Evolutionary conservation across 192 early-diverging fungal species (phyloP).

Genomic region (Coemansia erecta): DNA sequence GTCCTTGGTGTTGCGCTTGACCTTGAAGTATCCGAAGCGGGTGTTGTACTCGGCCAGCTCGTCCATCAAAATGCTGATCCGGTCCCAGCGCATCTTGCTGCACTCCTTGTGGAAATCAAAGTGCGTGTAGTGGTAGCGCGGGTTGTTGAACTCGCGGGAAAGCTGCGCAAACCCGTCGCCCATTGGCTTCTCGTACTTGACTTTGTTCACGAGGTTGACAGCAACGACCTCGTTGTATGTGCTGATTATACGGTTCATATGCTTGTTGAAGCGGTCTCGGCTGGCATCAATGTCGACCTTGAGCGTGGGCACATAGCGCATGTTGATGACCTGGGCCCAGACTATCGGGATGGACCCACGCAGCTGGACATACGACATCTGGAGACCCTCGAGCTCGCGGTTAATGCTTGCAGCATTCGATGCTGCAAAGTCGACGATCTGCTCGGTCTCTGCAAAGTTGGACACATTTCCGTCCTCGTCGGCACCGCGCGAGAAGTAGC

Average conservation of each 20-base stretch:
- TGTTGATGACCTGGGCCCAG: constrained; percentile 91
- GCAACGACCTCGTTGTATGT: constrained; percentile 81
- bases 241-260: constrained; percentile 41
- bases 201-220: constrained; percentile 93
- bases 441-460: constrained; percentile 97
- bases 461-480: constrained; percentile 91
- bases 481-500: constrained; percentile 91
- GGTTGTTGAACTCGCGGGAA: constrained; percentile 60
- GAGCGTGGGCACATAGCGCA: constrained; percentile 88
- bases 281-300: constrained; percentile 60
- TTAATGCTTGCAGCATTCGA: constrained; percentile 15
- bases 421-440: constrained; percentile 70
- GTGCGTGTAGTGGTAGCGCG: constrained; percentile 69
- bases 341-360: constrained; percentile 93
- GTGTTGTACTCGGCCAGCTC: constrained; percentile 67
- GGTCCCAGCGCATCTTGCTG: constrained; percentile 92
- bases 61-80: constrained; percentile 79
- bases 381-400: constrained; percentile 23
- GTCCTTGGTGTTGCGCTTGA: constrained; percentile 10
- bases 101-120: constrained; percentile 99
- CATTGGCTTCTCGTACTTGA: constrained; percentile 85
- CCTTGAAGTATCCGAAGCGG: constrained; percentile 57
- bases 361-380: constrained; percentile 84
- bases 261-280: constrained; percentile 35
- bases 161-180: constrained; percentile 74